Evolutionary conservation across 441 rosid genomes (phyloP).

Genomic region (Bocquillonia castaneifolia): DNA sequence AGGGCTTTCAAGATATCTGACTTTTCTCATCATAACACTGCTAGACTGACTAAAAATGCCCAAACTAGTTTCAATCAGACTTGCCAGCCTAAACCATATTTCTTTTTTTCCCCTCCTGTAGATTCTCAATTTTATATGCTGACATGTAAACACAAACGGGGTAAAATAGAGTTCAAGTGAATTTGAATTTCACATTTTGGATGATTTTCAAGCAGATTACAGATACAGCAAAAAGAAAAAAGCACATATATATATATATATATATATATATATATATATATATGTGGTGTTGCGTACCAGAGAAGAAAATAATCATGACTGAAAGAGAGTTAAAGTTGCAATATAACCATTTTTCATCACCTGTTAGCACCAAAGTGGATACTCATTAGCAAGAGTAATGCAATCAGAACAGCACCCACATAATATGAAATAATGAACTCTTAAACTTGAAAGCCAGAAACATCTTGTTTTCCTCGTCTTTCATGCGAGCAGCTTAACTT

Average conservation of each 20-base stretch:
- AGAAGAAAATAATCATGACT: slow-evolving; percentile 42
- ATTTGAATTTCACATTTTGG: slow-evolving; percentile 1
- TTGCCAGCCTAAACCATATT: neutral
- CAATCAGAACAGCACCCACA: neutral
- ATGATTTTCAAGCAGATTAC: neutral
- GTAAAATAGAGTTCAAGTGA: neutral
- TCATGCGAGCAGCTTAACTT: neutral
- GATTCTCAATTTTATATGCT: neutral
- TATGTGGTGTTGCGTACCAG: slow-evolving; percentile 22
- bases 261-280: too few species aligned
- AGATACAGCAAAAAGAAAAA: neutral
- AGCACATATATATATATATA: neutral
- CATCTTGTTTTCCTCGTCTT: neutral
- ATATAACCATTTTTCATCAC: slow-evolving; percentile 94
- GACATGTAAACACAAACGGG: neutral
- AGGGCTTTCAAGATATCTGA: neutral
- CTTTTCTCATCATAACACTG: neutral
- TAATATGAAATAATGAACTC: neutral
- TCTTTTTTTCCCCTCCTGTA: neutral
- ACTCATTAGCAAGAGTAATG: slow-evolving; percentile 21
- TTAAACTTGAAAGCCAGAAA: neutral
- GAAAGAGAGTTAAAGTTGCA: slow-evolving; percentile 87
- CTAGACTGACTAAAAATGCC: neutral
- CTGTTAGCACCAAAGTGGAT: slow-evolving; percentile 34
- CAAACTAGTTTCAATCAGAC: neutral